Base-by-base conservation (phyloP, 2,329 filamentous ascomycete genomes). In the Hymenotorrendiella dingleyae region DNA sequence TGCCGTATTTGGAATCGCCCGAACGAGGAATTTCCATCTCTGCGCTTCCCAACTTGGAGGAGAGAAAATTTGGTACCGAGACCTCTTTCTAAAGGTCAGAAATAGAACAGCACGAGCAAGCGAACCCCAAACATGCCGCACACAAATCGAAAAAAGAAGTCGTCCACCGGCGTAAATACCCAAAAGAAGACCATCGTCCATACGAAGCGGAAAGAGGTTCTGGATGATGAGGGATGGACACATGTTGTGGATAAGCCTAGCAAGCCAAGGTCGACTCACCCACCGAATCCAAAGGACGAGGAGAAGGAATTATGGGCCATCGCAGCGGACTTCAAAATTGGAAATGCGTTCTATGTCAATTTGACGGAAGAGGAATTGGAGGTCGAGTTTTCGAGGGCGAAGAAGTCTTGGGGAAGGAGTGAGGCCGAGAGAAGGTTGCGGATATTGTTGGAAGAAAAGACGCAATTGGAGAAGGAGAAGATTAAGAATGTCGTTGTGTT, bases 211-310 rank as follows among this genome's bases (percentile, higher is more conserved):
- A 53, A 47, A 28, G 47, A 62, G 24, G 39, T 62, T 4, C 47
- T 55, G 11, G 60, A 59, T 42, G 46, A 45, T 1, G 55, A 62
- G 28, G 61, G 61, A n/a, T 63, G 60, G 60, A 57, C 56, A 19
- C 58, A 62, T 46, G 55, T 63, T 20, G 42, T 63, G 8, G 54
- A 59, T 11, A 49, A 52, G 7, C 52, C 53, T 2, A 42, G 46
- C 5, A 36, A 42, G n/a, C 37, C 35, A n/a, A 19, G 30, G 3
- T 26, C 36, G 12, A 27, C 36, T 12, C 19, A 36, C 16, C 39
- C 40, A 12, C 49, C 41, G 17, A 40, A 45, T 6, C 23, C 24
- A 16, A 37, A 54, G 7, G 52, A 56, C n/a, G 51, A 38, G 6
- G 56, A 54, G 0, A 30, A 35, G 21, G 30, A 42, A 24, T 11